Evolutionary conservation across 2,329 filamentous ascomycete species (phyloP), one percentile per base, ranked within the genome.

Genomic region (Blumeria hordei): DNA sequence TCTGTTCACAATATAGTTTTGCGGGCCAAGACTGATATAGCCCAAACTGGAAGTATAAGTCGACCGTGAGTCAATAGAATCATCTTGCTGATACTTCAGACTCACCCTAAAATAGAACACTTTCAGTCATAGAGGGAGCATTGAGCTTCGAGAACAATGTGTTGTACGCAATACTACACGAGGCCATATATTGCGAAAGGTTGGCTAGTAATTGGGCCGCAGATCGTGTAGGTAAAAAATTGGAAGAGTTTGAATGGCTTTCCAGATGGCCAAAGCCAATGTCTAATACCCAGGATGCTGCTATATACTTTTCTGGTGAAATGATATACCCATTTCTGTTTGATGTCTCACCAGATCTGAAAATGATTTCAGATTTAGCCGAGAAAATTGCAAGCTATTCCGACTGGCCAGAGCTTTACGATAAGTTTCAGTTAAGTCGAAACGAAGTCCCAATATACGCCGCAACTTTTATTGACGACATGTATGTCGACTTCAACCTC

Each of bases 301-400:
- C 81, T 0, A 70, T 92, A 21, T 84, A 76, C 67, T 94, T 95
- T 69, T 87, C 85, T 0, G 88, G 88, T 57, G 90, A 96, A 69
- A 95, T 94, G 87, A 77, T 94, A 53, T 94, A 80, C 66, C 82
- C 84, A 0, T 83, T 85, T 67, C 84, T 88, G 73, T 88, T 94
- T 60, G 78, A 88, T 39, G 81, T 81, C 14, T 90, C 86, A 63
- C 72, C 78, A 0, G 87, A 93, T 66, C 76, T 96, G 18, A 69
- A 69, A n/a, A 71, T 77, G 56, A 68, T 96, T 50, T 75, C 75
- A 55, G 71, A 77, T 10, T 81, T 80, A 0, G 87, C 86, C 0
- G 71, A 88, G 8, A 72, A 80, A 21, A 72, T 95, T 32, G 88
- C 88, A 0, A 63, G 71, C 0, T 75, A 76, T 47, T 67, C 74